Base-by-base conservation (phyloP, 2,329 filamentous ascomycete genomes). In the Cercospora sp. region DNA sequence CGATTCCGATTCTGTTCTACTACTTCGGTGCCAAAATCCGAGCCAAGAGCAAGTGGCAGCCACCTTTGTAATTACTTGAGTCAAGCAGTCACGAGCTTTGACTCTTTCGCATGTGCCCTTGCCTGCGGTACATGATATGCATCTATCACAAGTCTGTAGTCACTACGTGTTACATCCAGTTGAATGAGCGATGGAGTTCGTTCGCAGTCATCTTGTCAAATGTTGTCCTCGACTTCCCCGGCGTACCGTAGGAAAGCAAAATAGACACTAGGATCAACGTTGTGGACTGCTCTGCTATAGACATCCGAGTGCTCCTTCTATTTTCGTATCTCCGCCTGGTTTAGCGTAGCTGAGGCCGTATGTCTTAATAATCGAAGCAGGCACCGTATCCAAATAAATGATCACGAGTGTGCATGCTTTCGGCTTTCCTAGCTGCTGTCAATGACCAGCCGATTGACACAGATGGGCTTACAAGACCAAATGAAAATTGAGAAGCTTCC, bases 31-130 rank as follows among this genome's bases (percentile, higher is more conserved):
- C 71, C 28, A 65, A 60, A 63, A 73, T 78, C 10, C 49, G 77
- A 53, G 81, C 84, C 77, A 86, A 83, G 76, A 91, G 90, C 83
- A 88, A 89, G 80, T 92, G 66, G 66, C 34, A 51, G 43, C 64
- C 64, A 16, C 43, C 60, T 10, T 30, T 59, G 55, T 59, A 37
- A 24, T 13, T 21, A 2, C 30, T n/a, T 4, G 12, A 9, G 3
- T 59, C 18, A 18, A 21, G 55, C n/a, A 59, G n/a, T 26, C 0
- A 5, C 16, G 13, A 18, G 28, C 55, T 21, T 18, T 10, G 16
- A 13, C 16, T 32, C 16, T 2, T 3, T 59, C 13, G 30, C 5
- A 2, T 13, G 55, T 24, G 18, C 8, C 26, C 1, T 9, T 1
- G 16, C 16, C 24, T 26, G n/a, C 26, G 7, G 21, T 24, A 51